These are phyloP conservation scores for Moricandia arvensis DNA, from an alignment of 345 rosid genomes.

Conservation along the genomic window DNA sequence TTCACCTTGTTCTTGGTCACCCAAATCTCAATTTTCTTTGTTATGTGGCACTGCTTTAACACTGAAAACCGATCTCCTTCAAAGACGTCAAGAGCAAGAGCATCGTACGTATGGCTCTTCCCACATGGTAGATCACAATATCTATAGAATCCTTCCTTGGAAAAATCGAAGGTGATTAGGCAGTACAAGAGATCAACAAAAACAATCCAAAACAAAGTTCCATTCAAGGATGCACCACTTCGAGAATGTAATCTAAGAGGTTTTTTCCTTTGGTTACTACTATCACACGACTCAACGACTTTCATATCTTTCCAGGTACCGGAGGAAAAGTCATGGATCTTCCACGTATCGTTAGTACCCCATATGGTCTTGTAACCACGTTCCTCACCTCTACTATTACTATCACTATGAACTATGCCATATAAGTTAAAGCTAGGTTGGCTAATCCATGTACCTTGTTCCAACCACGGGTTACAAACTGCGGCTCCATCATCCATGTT, in stretches of 20 bases:
- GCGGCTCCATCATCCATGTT: neutral
- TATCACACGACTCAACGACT: neutral
- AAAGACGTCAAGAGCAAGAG: neutral
- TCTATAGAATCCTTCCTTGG: neutral
- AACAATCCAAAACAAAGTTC: neutral
- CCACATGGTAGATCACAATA: neutral
- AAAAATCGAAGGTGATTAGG: neutral
- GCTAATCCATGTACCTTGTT: neutral
- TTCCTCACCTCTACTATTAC: neutral
- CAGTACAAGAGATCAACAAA: neutral
- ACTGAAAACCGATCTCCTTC: neutral
- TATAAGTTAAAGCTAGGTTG: neutral
- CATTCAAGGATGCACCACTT: neutral
- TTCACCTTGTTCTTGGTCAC: neutral
- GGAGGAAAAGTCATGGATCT: neutral
- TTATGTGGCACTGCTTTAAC: neutral
- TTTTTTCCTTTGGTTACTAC: neutral
- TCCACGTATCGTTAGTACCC: neutral
- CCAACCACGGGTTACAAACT: neutral
- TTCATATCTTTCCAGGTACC: neutral
- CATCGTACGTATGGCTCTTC: neutral
- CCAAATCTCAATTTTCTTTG: slow-evolving; percentile 1
- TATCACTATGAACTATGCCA: neutral
- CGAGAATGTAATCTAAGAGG: neutral
- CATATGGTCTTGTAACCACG: slow-evolving; percentile 7